phyloP scores from a whole-genome alignment of 805 yeast species.

The Naumovozyma castellii region DNA sequence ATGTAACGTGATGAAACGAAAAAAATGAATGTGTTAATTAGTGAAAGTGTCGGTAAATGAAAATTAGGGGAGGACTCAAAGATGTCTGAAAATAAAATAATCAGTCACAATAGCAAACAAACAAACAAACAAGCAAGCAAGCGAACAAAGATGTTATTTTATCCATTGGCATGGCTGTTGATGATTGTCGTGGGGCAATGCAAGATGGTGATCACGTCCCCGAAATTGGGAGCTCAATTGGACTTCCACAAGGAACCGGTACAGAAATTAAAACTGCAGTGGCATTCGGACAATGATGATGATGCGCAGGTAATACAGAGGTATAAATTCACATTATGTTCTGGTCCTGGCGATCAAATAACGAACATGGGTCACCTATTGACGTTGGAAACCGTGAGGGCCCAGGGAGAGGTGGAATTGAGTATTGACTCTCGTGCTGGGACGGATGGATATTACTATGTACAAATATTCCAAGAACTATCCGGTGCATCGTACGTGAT shows the following conservation, averaged over 20 bases:
- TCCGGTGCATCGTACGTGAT: constrained; percentile 39
- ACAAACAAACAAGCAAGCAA: too few relatives aligned
- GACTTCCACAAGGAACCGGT: not conserved
- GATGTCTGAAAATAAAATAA: too few relatives aligned
- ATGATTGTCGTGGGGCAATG: too few relatives aligned
- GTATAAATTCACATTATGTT: constrained; percentile 51
- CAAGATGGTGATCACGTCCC: not conserved
- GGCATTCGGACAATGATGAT: constrained; percentile 49
- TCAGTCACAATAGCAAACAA: too few relatives aligned
- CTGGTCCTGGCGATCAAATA: constrained; percentile 52
- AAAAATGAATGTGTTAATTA: too few relatives aligned
- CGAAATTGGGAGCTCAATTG: not conserved
- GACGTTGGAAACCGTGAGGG: constrained; percentile 23
- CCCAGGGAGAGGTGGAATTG: constrained; percentile 33
- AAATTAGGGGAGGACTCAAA: too few relatives aligned
- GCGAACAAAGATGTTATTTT: too few relatives aligned
- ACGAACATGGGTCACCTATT: constrained; percentile 32
- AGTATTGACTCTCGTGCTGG: constrained; percentile 32
- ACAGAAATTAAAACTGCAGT: constrained; percentile 27
- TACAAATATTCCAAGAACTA: constrained; percentile 47
- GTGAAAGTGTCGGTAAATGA: too few relatives aligned
- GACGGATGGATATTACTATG: constrained; percentile 51
- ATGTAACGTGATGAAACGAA: too few relatives aligned
- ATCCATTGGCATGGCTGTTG: too few relatives aligned
- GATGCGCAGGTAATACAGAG: constrained; percentile 34